Conservation (phyloP, 805 yeast species). For the Naumovozyma baii region DNA sequence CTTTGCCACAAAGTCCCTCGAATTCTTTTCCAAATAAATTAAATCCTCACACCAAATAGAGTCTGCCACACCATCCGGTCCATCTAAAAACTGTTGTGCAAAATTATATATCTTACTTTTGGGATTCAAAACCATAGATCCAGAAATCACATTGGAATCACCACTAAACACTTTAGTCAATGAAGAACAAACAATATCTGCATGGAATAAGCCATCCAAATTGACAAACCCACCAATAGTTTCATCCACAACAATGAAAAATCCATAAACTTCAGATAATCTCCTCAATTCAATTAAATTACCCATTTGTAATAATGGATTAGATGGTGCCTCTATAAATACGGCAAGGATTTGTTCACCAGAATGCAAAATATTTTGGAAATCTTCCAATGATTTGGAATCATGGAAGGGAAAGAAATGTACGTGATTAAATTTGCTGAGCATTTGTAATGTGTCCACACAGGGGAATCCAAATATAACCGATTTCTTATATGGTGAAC, state of each 20-base stretch:
- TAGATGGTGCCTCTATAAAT: slow-evolving; percentile 90
- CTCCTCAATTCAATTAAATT: slow-evolving; percentile 54
- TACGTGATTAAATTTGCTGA: slow-evolving; percentile 86
- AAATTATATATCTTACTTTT: slow-evolving; percentile 39
- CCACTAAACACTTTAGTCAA: slow-evolving; percentile 90
- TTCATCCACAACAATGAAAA: slow-evolving; percentile 83
- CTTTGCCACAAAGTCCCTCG: slow-evolving; percentile 74
- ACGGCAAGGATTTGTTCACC: slow-evolving; percentile 67
- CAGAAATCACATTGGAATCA: slow-evolving; percentile 93
- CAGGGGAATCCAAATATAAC: slow-evolving; percentile 96
- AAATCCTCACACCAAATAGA: slow-evolving; percentile 91
- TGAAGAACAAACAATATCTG: slow-evolving; percentile 82
- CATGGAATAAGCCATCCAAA: slow-evolving; percentile 66
- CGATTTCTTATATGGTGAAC: slow-evolving; percentile 41
- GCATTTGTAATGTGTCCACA: slow-evolving; percentile 79
- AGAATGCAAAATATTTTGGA: slow-evolving; percentile 50
- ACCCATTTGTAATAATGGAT: slow-evolving; percentile 84
- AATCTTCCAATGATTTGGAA: slow-evolving; percentile 46
- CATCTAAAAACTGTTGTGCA: slow-evolving; percentile 31
- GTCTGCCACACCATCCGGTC: slow-evolving; percentile 56
- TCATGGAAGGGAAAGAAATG: slow-evolving; percentile 82
- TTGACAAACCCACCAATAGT: slow-evolving; percentile 89
- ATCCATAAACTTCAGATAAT: slow-evolving; percentile 59
- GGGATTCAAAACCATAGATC: slow-evolving; percentile 74
- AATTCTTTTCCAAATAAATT: slow-evolving; percentile 80